Percentiles rank a stretch among this genome's conserved stretches.
Evolutionary conservation across 768 basidiomycete species (phyloP).

Genomic region (Xerocomellus amylosporus): DNA sequence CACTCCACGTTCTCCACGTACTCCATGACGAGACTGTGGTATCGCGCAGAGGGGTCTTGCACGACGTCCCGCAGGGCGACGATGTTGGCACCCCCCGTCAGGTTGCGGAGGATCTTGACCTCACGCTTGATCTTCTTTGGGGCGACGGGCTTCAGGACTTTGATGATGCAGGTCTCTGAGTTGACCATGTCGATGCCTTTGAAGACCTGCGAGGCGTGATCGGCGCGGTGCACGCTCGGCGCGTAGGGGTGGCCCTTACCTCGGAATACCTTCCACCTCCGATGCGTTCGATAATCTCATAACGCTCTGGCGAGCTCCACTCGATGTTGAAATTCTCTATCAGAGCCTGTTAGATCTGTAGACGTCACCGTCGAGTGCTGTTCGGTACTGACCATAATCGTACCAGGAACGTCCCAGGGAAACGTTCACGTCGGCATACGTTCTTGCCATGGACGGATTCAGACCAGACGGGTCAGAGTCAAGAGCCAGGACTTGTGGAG

Average conservation of each 20-base stretch:
- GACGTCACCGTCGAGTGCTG: neutral
- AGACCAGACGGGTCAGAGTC: slow-evolving; percentile 12
- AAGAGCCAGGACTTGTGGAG: slow-evolving; percentile 17
- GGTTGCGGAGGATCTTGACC: slow-evolving; percentile 68
- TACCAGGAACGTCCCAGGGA: slow-evolving; percentile 58
- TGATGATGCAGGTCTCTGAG: slow-evolving; percentile 57
- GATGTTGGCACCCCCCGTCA: slow-evolving; percentile 70
- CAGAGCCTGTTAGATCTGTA: neutral
- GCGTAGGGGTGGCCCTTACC: slow-evolving; percentile 30
- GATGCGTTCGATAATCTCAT: slow-evolving; percentile 61
- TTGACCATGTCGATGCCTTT: slow-evolving; percentile 57
- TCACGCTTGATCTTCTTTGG: slow-evolving; percentile 69
- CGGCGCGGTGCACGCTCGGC: neutral
- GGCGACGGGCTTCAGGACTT: slow-evolving; percentile 70
- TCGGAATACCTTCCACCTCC: slow-evolving; percentile 69
- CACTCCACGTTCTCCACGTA: slow-evolving; percentile 68
- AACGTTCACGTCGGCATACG: slow-evolving; percentile 58
- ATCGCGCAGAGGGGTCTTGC: slow-evolving; percentile 57
- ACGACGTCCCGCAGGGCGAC: slow-evolving; percentile 66
- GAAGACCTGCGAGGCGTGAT: slow-evolving; percentile 44
- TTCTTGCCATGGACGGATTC: slow-evolving; percentile 39
- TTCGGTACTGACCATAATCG: slow-evolving; percentile 49
- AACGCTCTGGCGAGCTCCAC: slow-evolving; percentile 65
- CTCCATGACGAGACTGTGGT: slow-evolving; percentile 66
- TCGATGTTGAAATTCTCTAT: slow-evolving; percentile 57